Evolutionary conservation across 306 rosid species (phyloP).

Genomic region (Geum urbanum): DNA sequence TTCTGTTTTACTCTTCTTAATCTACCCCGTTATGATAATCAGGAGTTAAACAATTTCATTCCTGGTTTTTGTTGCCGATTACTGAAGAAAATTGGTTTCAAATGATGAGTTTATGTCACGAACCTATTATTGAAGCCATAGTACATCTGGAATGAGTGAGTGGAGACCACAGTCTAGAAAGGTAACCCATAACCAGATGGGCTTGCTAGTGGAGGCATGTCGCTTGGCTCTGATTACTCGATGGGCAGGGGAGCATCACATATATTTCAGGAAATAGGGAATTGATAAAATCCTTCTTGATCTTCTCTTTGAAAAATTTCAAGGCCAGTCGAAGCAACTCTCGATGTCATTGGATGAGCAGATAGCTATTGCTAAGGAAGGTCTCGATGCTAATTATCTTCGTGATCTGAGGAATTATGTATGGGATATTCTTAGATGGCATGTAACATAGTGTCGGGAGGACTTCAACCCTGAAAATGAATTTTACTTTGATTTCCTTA

Average conservation of each 20-base stretch:
- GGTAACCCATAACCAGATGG: slow-evolving; percentile 35
- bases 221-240: slow-evolving; percentile 66
- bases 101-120: slow-evolving; percentile 50
- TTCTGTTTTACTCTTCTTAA: slow-evolving; percentile 19
- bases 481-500: slow-evolving; percentile 46
- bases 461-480: slow-evolving; percentile 46
- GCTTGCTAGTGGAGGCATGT: slow-evolving; percentile 64
- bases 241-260: slow-evolving; percentile 83
- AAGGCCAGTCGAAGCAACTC: slow-evolving; percentile 28
- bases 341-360: slow-evolving; percentile 50
- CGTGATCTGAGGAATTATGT: slow-evolving; percentile 49
- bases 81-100: slow-evolving; percentile 42
- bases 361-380: slow-evolving; percentile 45
- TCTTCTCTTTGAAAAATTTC: slow-evolving; percentile 57
- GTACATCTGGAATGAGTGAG: slow-evolving; percentile 56
- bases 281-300: slow-evolving; percentile 64
- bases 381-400: slow-evolving; percentile 44
- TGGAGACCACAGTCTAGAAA: slow-evolving; percentile 35
- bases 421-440: slow-evolving; percentile 93
- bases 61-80: slow-evolving; percentile 43
- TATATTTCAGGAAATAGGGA: slow-evolving; percentile 61
- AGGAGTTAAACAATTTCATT: slow-evolving; percentile 11
- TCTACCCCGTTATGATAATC: slow-evolving; percentile 6
- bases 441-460: slow-evolving; percentile 55
- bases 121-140: slow-evolving; percentile 62